phyloP scores from a whole-genome alignment of 306 rosid species.

The Prunus campanulata region DNA sequence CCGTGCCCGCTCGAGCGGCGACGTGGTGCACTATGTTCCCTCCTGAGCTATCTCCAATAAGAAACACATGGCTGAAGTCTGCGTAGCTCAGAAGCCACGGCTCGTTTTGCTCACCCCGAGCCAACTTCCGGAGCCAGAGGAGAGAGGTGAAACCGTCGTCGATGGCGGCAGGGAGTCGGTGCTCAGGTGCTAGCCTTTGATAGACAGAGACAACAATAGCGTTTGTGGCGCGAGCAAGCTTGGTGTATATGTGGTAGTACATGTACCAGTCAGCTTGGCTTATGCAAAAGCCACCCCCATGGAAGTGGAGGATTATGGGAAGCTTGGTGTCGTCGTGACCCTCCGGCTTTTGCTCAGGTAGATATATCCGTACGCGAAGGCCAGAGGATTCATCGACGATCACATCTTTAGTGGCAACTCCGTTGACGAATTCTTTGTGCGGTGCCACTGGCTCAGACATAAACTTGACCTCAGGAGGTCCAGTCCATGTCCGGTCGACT shows the following conservation, averaged over 20 bases:
- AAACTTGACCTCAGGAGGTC: slow-evolving; percentile 46
- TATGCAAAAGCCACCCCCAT: slow-evolving; percentile 81
- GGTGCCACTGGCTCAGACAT: slow-evolving; percentile 48
- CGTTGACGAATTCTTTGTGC: slow-evolving; percentile 44
- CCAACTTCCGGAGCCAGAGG: slow-evolving; percentile 50
- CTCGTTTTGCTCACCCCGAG: slow-evolving; percentile 23
- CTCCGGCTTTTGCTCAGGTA: slow-evolving; percentile 31
- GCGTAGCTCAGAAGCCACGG: slow-evolving; percentile 41
- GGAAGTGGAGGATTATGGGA: slow-evolving; percentile 59
- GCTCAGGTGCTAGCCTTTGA: slow-evolving; percentile 56
- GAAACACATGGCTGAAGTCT: slow-evolving; percentile 56
- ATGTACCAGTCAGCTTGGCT: slow-evolving; percentile 65
- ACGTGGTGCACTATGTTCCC: slow-evolving; percentile 62
- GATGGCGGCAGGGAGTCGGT: slow-evolving; percentile 59
- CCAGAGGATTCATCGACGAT: neutral
- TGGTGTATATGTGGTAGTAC: slow-evolving; percentile 51
- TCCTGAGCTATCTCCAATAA: slow-evolving; percentile 74
- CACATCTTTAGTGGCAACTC: slow-evolving; percentile 46
- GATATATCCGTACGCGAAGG: slow-evolving; percentile 42
- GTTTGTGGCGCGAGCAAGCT: slow-evolving; percentile 24
- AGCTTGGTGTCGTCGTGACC: slow-evolving; percentile 14
- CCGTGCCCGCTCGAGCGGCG: slow-evolving; percentile 34
- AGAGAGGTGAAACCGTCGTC: slow-evolving; percentile 49
- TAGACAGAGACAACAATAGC: slow-evolving; percentile 47
- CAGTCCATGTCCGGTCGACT: slow-evolving; percentile 65